phyloP scores from a whole-genome alignment of 768 basidiomycete species.

The Sistotremastrum suecicum region DNA sequence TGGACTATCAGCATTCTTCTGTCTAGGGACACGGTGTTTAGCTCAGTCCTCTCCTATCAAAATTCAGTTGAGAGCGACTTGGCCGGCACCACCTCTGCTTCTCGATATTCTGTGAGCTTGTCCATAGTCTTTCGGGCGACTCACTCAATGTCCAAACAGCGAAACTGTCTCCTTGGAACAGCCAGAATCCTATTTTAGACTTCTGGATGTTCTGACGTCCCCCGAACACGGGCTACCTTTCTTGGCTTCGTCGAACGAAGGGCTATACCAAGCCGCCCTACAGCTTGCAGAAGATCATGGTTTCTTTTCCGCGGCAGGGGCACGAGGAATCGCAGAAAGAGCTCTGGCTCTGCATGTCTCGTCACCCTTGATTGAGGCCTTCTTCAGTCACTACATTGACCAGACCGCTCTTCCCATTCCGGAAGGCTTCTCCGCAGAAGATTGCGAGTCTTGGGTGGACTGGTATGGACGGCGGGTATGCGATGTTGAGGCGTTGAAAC shows the following conservation, averaged over 20 bases:
- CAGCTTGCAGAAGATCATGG: constrained; percentile 33
- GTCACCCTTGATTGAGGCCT: constrained; percentile 72
- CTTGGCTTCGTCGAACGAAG: constrained; percentile 28
- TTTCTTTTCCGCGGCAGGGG: constrained; percentile 33
- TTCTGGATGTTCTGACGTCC: constrained; percentile 51
- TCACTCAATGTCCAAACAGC: constrained; percentile 25
- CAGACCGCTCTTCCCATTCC: constrained; percentile 14
- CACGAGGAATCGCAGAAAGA: constrained; percentile 47
- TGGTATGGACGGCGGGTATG: constrained; percentile 71
- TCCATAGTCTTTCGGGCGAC: neutral
- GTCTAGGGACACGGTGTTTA: too few relatives aligned
- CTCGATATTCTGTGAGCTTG: constrained; percentile 49
- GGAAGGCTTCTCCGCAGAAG: constrained; percentile 12
- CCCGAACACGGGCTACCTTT: constrained; percentile 25
- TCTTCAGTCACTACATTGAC: constrained; percentile 55
- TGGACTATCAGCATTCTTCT: too few relatives aligned
- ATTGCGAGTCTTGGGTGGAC: constrained; percentile 67
- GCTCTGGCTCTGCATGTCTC: constrained; percentile 66
- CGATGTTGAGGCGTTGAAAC: constrained; percentile 42
- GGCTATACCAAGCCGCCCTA: constrained; percentile 39
- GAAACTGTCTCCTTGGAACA: constrained; percentile 72
- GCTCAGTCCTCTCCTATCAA: constrained; percentile 33
- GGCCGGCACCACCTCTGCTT: constrained; percentile 47
- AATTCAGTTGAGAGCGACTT: constrained; percentile 46
- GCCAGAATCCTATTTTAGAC: constrained; percentile 58